Conservation (phyloP, 208 protist genomes). For the Dictyostelium gargantuum region DNA sequence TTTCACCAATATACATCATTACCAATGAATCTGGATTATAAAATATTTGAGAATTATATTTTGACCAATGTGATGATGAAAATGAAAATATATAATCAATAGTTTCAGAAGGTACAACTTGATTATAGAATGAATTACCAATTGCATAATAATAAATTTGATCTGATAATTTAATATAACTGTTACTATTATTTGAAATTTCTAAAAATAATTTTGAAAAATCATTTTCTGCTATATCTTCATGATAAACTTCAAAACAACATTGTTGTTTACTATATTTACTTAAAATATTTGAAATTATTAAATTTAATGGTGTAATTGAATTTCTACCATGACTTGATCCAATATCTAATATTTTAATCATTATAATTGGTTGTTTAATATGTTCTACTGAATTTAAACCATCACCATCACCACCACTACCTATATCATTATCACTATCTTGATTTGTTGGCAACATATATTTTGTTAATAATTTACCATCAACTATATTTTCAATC, state of each 20-base stretch:
- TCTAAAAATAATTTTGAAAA: not conserved
- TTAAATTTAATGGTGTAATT: not conserved
- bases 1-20: not conserved
- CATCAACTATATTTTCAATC: not conserved
- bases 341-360: not conserved
- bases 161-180: not conserved
- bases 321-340: not conserved
- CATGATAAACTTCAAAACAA: not conserved
- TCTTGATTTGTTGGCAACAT: not conserved
- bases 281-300: not conserved
- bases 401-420: too few relatives aligned
- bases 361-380: not conserved
- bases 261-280: not conserved
- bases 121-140: not conserved
- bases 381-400: too few relatives aligned
- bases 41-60: not conserved
- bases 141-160: constrained; percentile 6
- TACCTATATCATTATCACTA: too few relatives aligned
- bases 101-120: not conserved
- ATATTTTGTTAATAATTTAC: not conserved
- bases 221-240: not conserved
- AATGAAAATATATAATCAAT: not conserved
- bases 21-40: not conserved
- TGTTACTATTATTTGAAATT: not conserved
- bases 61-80: not conserved